Conservation (phyloP, 164 flowering plant species). For the Berberis thunbergii region DNA sequence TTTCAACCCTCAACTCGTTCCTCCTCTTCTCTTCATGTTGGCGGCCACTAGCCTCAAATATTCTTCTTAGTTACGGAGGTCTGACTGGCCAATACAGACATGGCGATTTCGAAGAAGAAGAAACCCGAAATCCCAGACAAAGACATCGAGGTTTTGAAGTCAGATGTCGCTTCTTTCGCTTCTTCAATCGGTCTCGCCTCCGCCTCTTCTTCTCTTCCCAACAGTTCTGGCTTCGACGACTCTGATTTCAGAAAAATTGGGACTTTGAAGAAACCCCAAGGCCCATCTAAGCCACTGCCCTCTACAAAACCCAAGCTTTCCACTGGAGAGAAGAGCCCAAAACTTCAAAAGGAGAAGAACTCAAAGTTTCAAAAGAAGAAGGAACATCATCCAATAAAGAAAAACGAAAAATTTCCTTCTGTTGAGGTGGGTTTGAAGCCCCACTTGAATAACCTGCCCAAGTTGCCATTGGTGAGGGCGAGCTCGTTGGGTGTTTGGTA, state of each 20-base stretch:
- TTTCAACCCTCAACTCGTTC: no score
- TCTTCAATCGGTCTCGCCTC: slow-evolving; percentile 65
- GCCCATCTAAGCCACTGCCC: slow-evolving; percentile 1
- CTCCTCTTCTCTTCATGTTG: no score
- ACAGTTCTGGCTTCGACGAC: slow-evolving; percentile 67
- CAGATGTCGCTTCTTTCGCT: slow-evolving; percentile 71
- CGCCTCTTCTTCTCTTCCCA: slow-evolving; percentile 31
- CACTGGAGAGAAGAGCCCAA: neutral
- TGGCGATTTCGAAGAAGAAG: slow-evolving; percentile 31
- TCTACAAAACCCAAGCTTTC: neutral
- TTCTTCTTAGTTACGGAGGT: no score
- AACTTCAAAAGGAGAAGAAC: neutral
- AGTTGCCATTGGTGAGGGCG: slow-evolving; percentile 69
- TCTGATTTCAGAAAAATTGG: slow-evolving; percentile 58
- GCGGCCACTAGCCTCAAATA: no score
- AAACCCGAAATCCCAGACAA: slow-evolving; percentile 17
- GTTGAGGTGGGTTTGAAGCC: slow-evolving; percentile 3
- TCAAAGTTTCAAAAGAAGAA: slow-evolving; percentile 1
- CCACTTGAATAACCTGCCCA: slow-evolving; percentile 47
- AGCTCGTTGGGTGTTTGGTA: slow-evolving; percentile 59
- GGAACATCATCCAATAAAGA: neutral
- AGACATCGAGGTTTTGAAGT: slow-evolving; percentile 36
- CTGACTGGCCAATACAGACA: neutral
- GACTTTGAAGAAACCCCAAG: slow-evolving; percentile 16
- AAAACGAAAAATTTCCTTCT: slow-evolving; percentile 3